Evolutionary conservation across 1,139 yeast genomes (phyloP).

Genomic region (Pichia terricola): DNA sequence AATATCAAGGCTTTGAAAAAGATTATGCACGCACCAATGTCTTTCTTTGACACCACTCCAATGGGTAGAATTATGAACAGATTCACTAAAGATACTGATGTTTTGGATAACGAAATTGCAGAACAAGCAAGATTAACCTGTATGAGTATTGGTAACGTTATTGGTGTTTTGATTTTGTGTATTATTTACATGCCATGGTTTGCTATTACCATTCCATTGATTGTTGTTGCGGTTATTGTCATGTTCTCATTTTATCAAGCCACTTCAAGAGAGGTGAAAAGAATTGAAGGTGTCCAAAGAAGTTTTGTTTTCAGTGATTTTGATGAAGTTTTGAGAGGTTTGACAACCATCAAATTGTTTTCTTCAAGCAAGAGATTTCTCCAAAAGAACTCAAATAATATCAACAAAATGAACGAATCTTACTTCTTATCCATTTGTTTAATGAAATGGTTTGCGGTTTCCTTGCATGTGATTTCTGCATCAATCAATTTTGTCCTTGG

Average conservation of each 20-base stretch:
- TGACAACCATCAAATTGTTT: constrained; percentile 47
- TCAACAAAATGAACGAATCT: constrained; percentile 50
- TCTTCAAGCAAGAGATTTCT: constrained; percentile 31
- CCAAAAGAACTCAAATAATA: constrained; percentile 30
- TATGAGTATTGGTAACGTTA: constrained; percentile 36
- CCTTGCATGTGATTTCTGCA: constrained; percentile 37
- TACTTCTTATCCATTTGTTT: constrained; percentile 41
- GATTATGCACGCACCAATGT: constrained; percentile 69
- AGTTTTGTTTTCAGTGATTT: constrained; percentile 55
- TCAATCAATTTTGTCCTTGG: constrained; percentile 35
- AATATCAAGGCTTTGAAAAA: constrained; percentile 46
- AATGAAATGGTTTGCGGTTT: constrained; percentile 52
- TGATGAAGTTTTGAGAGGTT: constrained; percentile 50
- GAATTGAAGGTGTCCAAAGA: constrained; percentile 54
- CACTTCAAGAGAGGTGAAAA: constrained; percentile 52
- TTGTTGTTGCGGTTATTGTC: constrained; percentile 27
- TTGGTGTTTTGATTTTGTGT: constrained; percentile 41
- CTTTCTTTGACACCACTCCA: constrained; percentile 60
- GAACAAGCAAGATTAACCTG: constrained; percentile 46
- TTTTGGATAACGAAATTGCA: constrained; percentile 65
- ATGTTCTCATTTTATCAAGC: constrained; percentile 45
- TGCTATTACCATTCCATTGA: constrained; percentile 36
- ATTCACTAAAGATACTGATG: constrained; percentile 78
- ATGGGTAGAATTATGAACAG: constrained; percentile 63
- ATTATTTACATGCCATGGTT: constrained; percentile 43